Conservation (phyloP, 805 yeast species). For the Wickerhamomyces xylosicus region DNA sequence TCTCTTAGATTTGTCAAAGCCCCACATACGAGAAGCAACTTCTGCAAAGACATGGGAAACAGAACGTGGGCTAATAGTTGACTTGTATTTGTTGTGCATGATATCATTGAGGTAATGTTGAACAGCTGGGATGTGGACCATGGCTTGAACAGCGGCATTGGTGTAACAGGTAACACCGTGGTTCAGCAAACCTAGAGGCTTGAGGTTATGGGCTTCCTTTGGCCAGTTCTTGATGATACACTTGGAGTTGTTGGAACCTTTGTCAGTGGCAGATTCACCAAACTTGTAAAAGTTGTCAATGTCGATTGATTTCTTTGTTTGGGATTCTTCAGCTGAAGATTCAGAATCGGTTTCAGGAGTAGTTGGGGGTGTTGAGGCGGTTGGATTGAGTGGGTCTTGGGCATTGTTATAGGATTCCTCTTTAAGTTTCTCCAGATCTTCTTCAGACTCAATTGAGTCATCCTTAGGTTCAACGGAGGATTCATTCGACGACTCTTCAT, state of each 20-base stretch:
- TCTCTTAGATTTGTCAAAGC: constrained; percentile 29
- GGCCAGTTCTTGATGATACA: constrained; percentile 68
- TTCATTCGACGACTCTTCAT: constrained; percentile 7
- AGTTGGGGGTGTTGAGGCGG: constrained; percentile 20
- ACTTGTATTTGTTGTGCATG: constrained; percentile 38
- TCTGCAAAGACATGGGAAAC: constrained; percentile 63
- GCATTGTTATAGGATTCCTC: background rate
- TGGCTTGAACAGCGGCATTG: constrained; percentile 87
- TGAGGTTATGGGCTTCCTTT: constrained; percentile 31
- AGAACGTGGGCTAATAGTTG: constrained; percentile 38
- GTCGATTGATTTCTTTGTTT: constrained; percentile 26
- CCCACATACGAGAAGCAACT: constrained; percentile 62
- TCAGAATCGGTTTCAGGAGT: constrained; percentile 24
- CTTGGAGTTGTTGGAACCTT: constrained; percentile 49
- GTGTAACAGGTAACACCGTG: constrained; percentile 96
- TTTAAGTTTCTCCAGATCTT: background rate
- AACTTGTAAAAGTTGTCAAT: constrained; percentile 42
- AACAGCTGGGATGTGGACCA: constrained; percentile 85
- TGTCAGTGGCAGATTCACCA: constrained; percentile 47
- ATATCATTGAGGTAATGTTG: constrained; percentile 74
- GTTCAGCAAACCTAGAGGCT: constrained; percentile 68
- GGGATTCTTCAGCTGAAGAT: constrained; percentile 19
- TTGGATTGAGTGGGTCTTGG: background rate
- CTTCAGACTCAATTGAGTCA: background rate
- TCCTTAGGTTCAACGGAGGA: background rate